These are phyloP conservation scores for Cytospora piceicola DNA, from an alignment of 2,329 filamentous ascomycete species.

Conservation along the genomic window DNA sequence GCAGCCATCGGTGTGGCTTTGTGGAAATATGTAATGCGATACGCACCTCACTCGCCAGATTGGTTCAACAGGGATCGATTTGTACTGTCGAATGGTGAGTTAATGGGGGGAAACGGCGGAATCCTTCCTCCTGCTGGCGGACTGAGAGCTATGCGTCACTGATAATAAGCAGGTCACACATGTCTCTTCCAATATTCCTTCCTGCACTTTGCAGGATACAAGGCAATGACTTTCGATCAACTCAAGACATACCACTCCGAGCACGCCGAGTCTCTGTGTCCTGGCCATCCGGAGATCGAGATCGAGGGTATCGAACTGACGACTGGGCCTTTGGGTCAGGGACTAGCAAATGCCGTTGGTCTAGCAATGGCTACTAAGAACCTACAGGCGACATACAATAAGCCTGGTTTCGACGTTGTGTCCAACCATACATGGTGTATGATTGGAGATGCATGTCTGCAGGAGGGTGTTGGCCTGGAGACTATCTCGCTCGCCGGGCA, in stretches of 20 bases:
- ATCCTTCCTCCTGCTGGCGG: no score
- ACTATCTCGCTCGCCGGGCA: slow-evolving; percentile 58
- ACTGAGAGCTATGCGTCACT: background rate
- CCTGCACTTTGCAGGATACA: slow-evolving; percentile 54
- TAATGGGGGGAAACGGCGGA: background rate
- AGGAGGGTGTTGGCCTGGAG: slow-evolving; percentile 59
- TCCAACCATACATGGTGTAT: slow-evolving; percentile 58
- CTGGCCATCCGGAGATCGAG: slow-evolving; percentile 60
- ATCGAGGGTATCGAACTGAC: slow-evolving; percentile 60
- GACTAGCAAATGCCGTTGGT: slow-evolving; percentile 60
- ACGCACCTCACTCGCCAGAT: slow-evolving; percentile 53
- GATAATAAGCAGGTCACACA: slow-evolving; percentile 44
- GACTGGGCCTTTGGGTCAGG: slow-evolving; percentile 60
- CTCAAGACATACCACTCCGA: slow-evolving; percentile 55
- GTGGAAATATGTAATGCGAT: slow-evolving; percentile 64
- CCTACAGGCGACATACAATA: slow-evolving; percentile 55
- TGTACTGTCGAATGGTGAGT: slow-evolving; percentile 57
- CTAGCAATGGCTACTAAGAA: slow-evolving; percentile 60
- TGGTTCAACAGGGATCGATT: slow-evolving; percentile 65
- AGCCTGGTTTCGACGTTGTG: slow-evolving; percentile 51
- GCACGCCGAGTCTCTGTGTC: slow-evolving; percentile 48
- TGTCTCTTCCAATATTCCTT: slow-evolving; percentile 56
- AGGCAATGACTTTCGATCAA: slow-evolving; percentile 55
- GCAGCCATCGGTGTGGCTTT: slow-evolving; percentile 46
- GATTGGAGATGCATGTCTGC: slow-evolving; percentile 58